Evolutionary conservation across 345 rosid genomes (phyloP).

Genomic region (Lumnitzera racemosa): DNA sequence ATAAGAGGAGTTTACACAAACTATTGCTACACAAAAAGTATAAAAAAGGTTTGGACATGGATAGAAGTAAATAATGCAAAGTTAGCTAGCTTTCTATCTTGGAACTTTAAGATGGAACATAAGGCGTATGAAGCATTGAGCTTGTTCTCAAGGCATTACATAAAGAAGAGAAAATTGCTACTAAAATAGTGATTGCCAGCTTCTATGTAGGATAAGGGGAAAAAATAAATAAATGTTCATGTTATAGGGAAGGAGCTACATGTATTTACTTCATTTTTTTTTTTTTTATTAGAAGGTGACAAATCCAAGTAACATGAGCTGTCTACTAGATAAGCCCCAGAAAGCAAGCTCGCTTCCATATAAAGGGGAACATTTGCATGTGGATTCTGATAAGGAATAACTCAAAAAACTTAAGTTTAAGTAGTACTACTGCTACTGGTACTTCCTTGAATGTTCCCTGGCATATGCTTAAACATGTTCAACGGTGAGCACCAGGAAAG

Average conservation of each 20-base stretch:
- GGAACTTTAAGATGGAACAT: too few species aligned
- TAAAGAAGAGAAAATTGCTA: too few species aligned
- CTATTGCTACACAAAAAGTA: too few species aligned
- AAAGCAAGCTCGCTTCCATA: slow-evolving; percentile 20
- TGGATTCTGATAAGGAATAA: slow-evolving; percentile 19
- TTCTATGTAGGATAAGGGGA: too few species aligned
- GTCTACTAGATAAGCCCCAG: slow-evolving; percentile 24
- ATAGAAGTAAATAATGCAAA: too few species aligned
- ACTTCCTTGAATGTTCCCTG: slow-evolving; percentile 13
- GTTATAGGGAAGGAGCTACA: slow-evolving; percentile 4
- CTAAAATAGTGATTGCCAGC: too few species aligned
- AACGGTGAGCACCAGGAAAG: slow-evolving; percentile 28
- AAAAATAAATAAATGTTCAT: neutral
- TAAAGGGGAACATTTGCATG: slow-evolving; percentile 28
- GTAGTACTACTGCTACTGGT: neutral
- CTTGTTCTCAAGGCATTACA: too few species aligned
- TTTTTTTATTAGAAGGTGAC: slow-evolving; percentile 30
- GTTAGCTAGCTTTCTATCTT: too few species aligned
- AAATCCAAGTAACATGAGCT: slow-evolving; percentile 57
- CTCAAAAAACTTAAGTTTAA: neutral
- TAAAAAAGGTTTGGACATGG: too few species aligned
- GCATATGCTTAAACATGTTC: slow-evolving; percentile 36
- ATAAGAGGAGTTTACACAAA: too few species aligned
- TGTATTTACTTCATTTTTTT: slow-evolving; percentile 3
- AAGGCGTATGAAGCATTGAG: too few species aligned